These are phyloP conservation scores for Fusarium luffae DNA, from an alignment of 2,329 filamentous ascomycete species.

Conservation along the genomic window DNA sequence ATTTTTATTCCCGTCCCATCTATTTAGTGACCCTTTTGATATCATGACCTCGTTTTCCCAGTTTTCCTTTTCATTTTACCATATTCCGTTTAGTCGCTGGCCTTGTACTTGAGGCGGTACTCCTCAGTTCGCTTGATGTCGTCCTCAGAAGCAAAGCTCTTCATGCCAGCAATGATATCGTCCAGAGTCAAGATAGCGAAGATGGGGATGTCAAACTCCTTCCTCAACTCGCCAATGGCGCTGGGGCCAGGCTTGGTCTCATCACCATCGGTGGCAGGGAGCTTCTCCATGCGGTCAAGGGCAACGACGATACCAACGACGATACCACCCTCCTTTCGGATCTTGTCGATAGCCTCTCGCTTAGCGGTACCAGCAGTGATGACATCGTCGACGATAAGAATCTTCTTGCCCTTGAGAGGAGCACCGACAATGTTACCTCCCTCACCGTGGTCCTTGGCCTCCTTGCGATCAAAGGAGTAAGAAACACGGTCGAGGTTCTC, in stretches of 20 bases:
- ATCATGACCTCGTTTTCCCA: slow-evolving; percentile 15
- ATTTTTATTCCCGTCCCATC: not conserved
- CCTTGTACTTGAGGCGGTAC: slow-evolving; percentile 75
- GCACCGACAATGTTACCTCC: slow-evolving; percentile 93
- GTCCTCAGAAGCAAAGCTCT: slow-evolving; percentile 68
- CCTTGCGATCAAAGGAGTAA: slow-evolving; percentile 96
- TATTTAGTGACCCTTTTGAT: slow-evolving; percentile 24
- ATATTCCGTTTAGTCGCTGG: slow-evolving; percentile 58
- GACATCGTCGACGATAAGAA: slow-evolving; percentile 95
- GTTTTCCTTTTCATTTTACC: not conserved
- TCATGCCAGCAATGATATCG: slow-evolving; percentile 80
- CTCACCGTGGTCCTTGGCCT: slow-evolving; percentile 95
- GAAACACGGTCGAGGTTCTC: slow-evolving; percentile 74
- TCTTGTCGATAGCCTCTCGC: slow-evolving; percentile 90
- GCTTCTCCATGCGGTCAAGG: slow-evolving; percentile 87
- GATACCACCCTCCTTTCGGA: slow-evolving; percentile 83
- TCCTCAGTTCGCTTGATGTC: slow-evolving; percentile 76
- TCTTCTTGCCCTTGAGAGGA: slow-evolving; percentile 82
- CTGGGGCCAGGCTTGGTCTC: slow-evolving; percentile 77
- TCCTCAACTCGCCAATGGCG: slow-evolving; percentile 86
- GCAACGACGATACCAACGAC: slow-evolving; percentile 90
- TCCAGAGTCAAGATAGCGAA: slow-evolving; percentile 84
- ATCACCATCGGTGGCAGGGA: slow-evolving; percentile 71
- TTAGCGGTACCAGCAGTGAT: slow-evolving; percentile 96
- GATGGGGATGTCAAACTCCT: slow-evolving; percentile 86